Base-by-base conservation (phyloP, 345 rosid species). In the Eucalyptus marginata region DNA sequence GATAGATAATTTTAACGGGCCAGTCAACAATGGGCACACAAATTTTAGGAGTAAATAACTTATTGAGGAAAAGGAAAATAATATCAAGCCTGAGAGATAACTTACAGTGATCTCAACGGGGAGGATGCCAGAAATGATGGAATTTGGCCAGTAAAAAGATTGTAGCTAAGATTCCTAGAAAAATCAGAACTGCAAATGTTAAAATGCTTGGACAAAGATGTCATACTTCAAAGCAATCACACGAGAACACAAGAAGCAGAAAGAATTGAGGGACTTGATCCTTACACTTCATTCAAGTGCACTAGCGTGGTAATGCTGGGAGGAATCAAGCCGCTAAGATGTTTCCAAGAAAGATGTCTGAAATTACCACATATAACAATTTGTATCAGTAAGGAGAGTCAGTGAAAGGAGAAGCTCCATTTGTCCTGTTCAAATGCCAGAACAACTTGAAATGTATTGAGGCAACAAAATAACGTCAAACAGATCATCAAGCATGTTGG, bases 91-190 rank as follows among this genome's bases (percentile, higher is more conserved):
- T 86, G 49, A 83, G 86, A 87, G 64, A 88, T 90, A 89, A 92
- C 89, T 93, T 94, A 95, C 96, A 94, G 92, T 90, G 95, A 93
- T 90, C 54, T 91, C 92, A 94, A 89, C 91, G 56, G 50, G 84
- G 94, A 93, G 40, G 94, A 88, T 54, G 76, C 12, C 17, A 88
- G 92, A 90, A 95, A 95, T 52, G 52, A 7, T 79, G 95, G 95
- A 71, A 95, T 90, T 51, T 44, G 44, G 22, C 91, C 90, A 7
- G 92, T 90, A 90, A 95, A 94, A 46, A 15, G n/a, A 91, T 95
- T 95, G 91, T 92, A 6, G 94, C 95, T 94, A 36, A 94, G 92
- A 86, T 95, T 90, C 92, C 97, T 95, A 86, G 66, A 83, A 29
- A 58, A 49, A 88, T 17, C 89, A 76, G 47, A 76, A 40, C 84